Evolutionary conservation across 2,329 filamentous ascomycete species (phyloP), one percentile per base, ranked within the genome.

Genomic region (Xylaria polymorpha): DNA sequence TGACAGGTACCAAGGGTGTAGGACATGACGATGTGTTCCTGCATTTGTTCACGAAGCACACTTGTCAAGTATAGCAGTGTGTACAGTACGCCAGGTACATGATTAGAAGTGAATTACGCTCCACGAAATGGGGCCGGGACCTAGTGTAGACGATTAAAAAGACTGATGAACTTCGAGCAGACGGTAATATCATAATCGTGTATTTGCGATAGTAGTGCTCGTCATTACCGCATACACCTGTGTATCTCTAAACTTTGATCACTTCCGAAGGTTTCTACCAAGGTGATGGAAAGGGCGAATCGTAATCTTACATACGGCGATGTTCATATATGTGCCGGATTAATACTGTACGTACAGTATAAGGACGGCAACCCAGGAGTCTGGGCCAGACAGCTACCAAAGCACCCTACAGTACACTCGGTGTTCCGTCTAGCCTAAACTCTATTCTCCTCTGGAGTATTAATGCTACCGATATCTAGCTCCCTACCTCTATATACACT

Each of bases 21-120:
- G 58, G 61, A 43, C 67, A 10, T 37, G 35, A 51, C 35, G 39
- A 61, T 39, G n/a, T 48, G 67, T 69, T 60, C 67, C 67, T 69
- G 63, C 67, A 64, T 63, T 57, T 15, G 15, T 32, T 59, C 32
- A 39, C n/a, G 20, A 2, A 12, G 39, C 50, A 63, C 48, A 41
- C 6, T 4, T 44, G 60, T 32, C n/a, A 46, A 3, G 20, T 46
- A 50, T 9, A 29, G 18, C 48, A 32, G 20, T 22, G 25, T 32
- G 62, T 32, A 64, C n/a, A 20, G 62, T 32, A 64, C n/a, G n/a
- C 12, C 10, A 53, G n/a, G 32, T 25, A 55, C 22, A 56, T 48
- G 20, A 41, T 56, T 44, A 29, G 56, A 59, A 50, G 61, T 50
- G 41, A n/a, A 43, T 22, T 61, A 41, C 43, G 18, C 15, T 48